Percentiles rank a stretch among this genome's conserved stretches.
These are phyloP conservation scores for Mortierella sp. DNA, from an alignment of 371 early-diverging fungal species.

Conservation along the genomic window DNA sequence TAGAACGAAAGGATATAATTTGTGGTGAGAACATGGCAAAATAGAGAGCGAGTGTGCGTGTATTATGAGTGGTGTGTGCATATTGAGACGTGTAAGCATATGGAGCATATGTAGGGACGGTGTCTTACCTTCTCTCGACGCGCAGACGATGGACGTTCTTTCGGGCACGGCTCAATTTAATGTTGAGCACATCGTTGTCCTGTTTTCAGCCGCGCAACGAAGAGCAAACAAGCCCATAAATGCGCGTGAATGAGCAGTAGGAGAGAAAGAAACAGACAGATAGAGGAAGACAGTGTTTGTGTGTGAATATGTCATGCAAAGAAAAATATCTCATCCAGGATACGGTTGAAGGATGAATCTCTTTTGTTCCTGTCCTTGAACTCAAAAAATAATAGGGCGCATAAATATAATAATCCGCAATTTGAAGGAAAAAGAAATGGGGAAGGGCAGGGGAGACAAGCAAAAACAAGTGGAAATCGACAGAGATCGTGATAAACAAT, in stretches of 20 bases:
- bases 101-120: too few relatives aligned
- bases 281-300: too few relatives aligned
- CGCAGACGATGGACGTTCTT: slow-evolving; percentile 50
- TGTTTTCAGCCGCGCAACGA: slow-evolving; percentile 8
- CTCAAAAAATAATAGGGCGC: too few relatives aligned
- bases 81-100: too few relatives aligned
- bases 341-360: too few relatives aligned
- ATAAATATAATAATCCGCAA: slow-evolving; percentile 1
- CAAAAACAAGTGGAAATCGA: too few relatives aligned
- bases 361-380: not conserved
- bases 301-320: too few relatives aligned
- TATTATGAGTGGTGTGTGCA: not conserved
- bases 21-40: not conserved
- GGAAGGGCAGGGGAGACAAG: too few relatives aligned
- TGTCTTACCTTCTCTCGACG: slow-evolving; percentile 46
- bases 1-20: not conserved
- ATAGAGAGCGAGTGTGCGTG: slow-evolving; percentile 1
- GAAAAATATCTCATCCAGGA: too few relatives aligned
- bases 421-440: too few relatives aligned
- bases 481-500: too few relatives aligned
- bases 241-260: not conserved
- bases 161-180: slow-evolving; percentile 51
- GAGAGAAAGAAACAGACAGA: too few relatives aligned
- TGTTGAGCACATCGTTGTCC: slow-evolving; percentile 52
- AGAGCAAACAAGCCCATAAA: slow-evolving; percentile 1